A percentile compares a stretch with the other conserved stretches of the same genome.
Conservation (phyloP, 2,329 filamentous ascomycete genomes). For the Hymenoscyphus scutula region DNA sequence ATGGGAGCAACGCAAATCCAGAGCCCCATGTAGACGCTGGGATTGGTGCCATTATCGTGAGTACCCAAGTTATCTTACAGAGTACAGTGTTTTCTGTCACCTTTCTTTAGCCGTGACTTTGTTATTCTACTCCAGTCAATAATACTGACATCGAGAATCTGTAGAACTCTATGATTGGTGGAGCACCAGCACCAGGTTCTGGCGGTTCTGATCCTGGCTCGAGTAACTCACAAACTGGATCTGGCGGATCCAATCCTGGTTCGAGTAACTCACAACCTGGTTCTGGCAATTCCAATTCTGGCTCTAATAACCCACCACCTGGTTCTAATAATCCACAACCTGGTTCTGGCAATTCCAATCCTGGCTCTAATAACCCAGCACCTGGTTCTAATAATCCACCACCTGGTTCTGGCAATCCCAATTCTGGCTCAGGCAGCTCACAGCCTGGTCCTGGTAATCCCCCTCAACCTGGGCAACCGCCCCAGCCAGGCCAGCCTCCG, state of each 20-base stretch:
- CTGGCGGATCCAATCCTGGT: background rate
- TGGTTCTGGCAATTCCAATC: background rate
- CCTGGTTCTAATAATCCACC: background rate
- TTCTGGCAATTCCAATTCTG: background rate
- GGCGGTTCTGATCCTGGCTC: background rate
- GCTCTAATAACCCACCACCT: background rate
- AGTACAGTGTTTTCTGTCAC: no score
- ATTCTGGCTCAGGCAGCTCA: background rate
- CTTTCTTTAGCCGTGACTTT: no score
- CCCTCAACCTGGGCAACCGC: background rate
- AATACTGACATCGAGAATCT: no score
- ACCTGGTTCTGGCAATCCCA: background rate
- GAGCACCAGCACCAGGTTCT: background rate
- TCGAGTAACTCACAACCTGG: background rate
- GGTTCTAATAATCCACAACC: background rate
- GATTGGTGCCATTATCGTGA: constrained; percentile 5
- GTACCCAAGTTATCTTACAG: no score
- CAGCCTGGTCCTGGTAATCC: background rate
- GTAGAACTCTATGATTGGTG: constrained; percentile 7
- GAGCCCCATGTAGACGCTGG: background rate
- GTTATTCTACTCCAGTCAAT: no score
- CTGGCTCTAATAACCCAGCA: background rate
- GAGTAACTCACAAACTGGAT: background rate
- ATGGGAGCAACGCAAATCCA: no score
- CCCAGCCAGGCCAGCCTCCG: background rate